Evolutionary conservation across 164 flowering plant species (phyloP), one percentile per base, ranked within the genome.

Genomic region (Pachysandra terminalis): DNA sequence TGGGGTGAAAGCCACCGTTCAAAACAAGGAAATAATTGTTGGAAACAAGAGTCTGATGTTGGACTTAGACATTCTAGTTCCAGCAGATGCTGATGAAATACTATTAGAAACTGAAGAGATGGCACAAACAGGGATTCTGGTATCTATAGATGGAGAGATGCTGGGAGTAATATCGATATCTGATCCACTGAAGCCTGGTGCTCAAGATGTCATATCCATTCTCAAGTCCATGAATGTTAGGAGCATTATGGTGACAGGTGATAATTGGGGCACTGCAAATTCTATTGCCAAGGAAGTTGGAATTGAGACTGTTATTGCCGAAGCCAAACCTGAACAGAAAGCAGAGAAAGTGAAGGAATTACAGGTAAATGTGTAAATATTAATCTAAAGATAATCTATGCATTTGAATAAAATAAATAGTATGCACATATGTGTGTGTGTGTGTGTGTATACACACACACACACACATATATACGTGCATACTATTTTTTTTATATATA

Each of bases 251-350:
- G 87, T 85, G 58, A 88, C 93, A 0, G n/a, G 93, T 73, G 89
- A 88, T 62, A 88, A 88, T 55, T 78, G 84, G 84, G 93, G 90
- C 32, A 88, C 93, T 21, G 93, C 93, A 8, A 78, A 75, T 35
- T 77, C 93, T 23, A 83, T 86, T 61, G 88, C 88, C 57, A 76
- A 75, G 28, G 83, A 93, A 67, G 90, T 85, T 32, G 98, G 96
- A 13, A 88, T 91, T 41, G 88, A 84, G 32, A 73, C 74, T 22
- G 91, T 93, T 8, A 61, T 88, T 40, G 98, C 97, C 4, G 94
- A 93, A 78, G 94, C 96, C 37, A 87, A 84, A 70, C 98, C 97
- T 22, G 90, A 85, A 26, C 79, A 86, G 26, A 93, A 93, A 79
- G 98, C 96, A 23, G 86, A 88, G 70, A 81, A 86, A 80, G 80